Percentiles rank a stretch among this genome's conserved stretches.
Conservation (phyloP, 805 yeast genomes). For the Clavispora carvajalis region DNA sequence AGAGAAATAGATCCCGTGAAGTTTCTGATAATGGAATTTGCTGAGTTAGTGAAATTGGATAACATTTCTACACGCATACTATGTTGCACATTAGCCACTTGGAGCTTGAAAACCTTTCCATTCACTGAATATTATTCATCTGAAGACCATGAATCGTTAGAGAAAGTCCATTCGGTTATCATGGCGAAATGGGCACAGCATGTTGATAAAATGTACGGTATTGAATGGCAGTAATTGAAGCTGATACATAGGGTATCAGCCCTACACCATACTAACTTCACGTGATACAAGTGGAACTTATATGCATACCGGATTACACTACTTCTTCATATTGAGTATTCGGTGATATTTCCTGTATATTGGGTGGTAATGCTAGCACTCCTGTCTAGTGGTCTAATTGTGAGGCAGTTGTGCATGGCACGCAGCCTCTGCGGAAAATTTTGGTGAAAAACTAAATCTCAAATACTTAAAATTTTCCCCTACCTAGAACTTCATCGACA, state of each 20-base stretch:
- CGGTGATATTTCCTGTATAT: background rate
- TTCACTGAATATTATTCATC: slow-evolving; percentile 5
- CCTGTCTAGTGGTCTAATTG: background rate
- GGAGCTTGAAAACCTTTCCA: slow-evolving; percentile 21
- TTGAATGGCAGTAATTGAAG: slow-evolving; percentile 18
- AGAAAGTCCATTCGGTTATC: slow-evolving; percentile 11
- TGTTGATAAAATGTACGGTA: slow-evolving; percentile 29
- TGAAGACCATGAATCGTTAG: slow-evolving; percentile 6
- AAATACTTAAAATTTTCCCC: slow-evolving; percentile 3
- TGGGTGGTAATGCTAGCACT: background rate
- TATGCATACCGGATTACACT: background rate
- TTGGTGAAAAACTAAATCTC: slow-evolving; percentile 12
- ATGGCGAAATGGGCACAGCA: slow-evolving; percentile 22
- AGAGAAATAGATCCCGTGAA: background rate
- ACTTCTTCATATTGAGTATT: background rate
- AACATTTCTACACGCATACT: slow-evolving; percentile 25
- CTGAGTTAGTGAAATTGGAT: slow-evolving; percentile 13
- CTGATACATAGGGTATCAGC: background rate
- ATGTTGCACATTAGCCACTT: slow-evolving; percentile 31
- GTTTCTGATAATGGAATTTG: slow-evolving; percentile 9
- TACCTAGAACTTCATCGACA: slow-evolving; percentile 22
- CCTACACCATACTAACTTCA: background rate
- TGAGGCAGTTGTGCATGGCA: slow-evolving; percentile 7
- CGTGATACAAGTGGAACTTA: background rate
- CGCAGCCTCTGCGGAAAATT: slow-evolving; percentile 14